Percentiles rank a stretch among this genome's conserved stretches.
These are phyloP conservation scores for Schizophyllum amplum DNA, from an alignment of 1,284 basidiomycete genomes.

Conservation along the genomic window DNA sequence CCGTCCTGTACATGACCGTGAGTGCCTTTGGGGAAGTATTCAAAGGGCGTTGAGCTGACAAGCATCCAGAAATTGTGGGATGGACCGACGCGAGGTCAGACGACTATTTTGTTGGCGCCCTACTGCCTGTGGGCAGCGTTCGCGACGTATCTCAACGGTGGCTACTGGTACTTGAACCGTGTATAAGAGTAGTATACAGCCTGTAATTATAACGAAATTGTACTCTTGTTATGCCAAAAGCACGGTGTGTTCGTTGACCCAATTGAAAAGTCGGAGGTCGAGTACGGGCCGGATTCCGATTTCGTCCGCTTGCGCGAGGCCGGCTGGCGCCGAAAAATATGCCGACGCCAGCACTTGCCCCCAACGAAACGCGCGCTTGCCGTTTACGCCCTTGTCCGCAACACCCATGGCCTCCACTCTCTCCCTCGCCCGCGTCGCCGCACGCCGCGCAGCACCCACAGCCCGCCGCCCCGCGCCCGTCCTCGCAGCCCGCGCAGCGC, in stretches of 20 bases:
- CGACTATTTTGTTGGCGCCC: conserved; percentile 51
- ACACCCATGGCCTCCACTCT: conserved; percentile 55
- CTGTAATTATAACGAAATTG: too few species aligned
- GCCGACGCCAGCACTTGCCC: conserved; percentile 14
- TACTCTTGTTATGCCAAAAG: not conserved
- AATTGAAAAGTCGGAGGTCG: conserved; percentile 10
- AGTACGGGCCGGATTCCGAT: conserved; percentile 1
- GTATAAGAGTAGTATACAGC: too few species aligned
- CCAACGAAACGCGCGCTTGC: conserved; percentile 18
- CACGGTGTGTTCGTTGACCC: not conserved
- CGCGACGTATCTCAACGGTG: conserved; percentile 66
- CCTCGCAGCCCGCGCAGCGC: conserved; percentile 30
- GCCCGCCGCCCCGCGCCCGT: conserved; percentile 31
- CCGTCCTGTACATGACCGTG: conserved; percentile 59
- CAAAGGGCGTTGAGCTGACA: not conserved
- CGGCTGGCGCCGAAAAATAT: not conserved
- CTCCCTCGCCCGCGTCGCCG: conserved; percentile 55
- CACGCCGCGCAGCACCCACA: conserved; percentile 15
- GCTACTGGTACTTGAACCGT: conserved; percentile 48
- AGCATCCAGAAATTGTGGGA: conserved; percentile 41
- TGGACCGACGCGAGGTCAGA: conserved; percentile 36
- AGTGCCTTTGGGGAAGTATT: conserved; percentile 12
- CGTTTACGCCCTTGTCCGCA: conserved; percentile 22
- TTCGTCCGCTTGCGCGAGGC: not conserved
- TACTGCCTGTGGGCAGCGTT: conserved; percentile 61